Percentiles rank a stretch among this genome's conserved stretches.
Conservation (phyloP, 148 eudicot genomes). For the Chenopodium album region DNA sequence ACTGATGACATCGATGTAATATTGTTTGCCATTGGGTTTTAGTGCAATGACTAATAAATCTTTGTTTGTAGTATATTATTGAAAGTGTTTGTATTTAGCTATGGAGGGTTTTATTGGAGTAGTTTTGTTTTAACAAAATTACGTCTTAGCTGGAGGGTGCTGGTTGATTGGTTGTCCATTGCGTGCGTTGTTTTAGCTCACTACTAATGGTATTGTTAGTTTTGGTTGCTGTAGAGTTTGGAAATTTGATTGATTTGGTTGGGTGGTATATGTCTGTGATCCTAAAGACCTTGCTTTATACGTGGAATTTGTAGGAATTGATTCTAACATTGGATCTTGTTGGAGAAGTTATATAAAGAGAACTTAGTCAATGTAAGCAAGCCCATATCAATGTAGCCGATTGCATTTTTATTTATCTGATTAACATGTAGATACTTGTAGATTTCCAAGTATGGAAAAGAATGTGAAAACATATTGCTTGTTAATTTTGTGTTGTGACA, state of each 20-base stretch:
- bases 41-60: background rate
- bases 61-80: background rate
- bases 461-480: background rate
- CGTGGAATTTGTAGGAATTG: background rate
- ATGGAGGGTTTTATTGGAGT: background rate
- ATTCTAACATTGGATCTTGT: background rate
- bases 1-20: too few species aligned
- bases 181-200: background rate
- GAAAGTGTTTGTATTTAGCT: background rate
- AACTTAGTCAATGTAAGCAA: background rate
- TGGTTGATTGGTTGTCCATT: background rate
- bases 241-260: background rate
- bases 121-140: background rate
- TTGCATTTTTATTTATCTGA: background rate
- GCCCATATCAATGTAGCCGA: background rate
- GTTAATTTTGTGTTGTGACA: background rate
- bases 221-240: background rate
- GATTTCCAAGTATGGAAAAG: background rate
- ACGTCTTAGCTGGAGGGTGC: background rate
- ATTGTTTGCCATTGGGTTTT: too few species aligned
- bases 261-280: background rate
- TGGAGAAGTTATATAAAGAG: background rate
- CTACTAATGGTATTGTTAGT: background rate
- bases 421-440: background rate
- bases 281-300: background rate